These are phyloP conservation scores for Ophiostoma sp. DNA, from an alignment of 2,329 filamentous ascomycete species.

Conservation along the genomic window DNA sequence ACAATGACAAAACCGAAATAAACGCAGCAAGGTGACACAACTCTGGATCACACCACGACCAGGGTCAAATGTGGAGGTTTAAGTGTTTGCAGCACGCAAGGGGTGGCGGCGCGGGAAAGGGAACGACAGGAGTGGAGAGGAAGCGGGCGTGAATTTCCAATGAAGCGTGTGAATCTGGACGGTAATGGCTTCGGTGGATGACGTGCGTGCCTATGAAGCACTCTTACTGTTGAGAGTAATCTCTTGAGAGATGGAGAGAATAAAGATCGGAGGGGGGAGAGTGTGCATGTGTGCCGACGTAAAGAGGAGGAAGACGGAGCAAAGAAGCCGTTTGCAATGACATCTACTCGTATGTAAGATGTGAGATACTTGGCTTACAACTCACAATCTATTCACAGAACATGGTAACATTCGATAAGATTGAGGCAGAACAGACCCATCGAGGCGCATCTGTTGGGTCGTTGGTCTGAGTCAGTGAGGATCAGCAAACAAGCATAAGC, in stretches of 20 bases:
- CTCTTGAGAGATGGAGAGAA: too few relatives aligned
- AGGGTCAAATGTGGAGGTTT: slow-evolving; percentile 2
- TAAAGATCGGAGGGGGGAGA: too few relatives aligned
- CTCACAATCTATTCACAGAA: too few relatives aligned
- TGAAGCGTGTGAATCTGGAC: slow-evolving; percentile 2
- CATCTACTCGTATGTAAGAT: not conserved
- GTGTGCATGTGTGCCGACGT: too few relatives aligned
- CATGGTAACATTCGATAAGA: not conserved
- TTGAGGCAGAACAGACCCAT: not conserved
- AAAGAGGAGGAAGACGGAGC: too few relatives aligned
- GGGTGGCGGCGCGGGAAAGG: not conserved
- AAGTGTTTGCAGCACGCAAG: slow-evolving; percentile 11
- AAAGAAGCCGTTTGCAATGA: too few relatives aligned
- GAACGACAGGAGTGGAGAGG: not conserved
- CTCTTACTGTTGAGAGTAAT: too few relatives aligned
- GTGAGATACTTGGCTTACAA: too few relatives aligned
- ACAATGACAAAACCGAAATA: not conserved
- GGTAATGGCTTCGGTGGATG: too few relatives aligned
- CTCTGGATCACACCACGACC: not conserved
- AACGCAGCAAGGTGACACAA: not conserved
- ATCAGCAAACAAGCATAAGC: not conserved
- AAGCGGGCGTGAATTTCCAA: not conserved
- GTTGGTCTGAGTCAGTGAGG: not conserved
- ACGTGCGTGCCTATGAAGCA: too few relatives aligned
- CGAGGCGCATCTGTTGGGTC: slow-evolving; percentile 11